phyloP scores from a whole-genome alignment of 2,329 filamentous ascomycete species.

The Phaeosphaeria sp. region DNA sequence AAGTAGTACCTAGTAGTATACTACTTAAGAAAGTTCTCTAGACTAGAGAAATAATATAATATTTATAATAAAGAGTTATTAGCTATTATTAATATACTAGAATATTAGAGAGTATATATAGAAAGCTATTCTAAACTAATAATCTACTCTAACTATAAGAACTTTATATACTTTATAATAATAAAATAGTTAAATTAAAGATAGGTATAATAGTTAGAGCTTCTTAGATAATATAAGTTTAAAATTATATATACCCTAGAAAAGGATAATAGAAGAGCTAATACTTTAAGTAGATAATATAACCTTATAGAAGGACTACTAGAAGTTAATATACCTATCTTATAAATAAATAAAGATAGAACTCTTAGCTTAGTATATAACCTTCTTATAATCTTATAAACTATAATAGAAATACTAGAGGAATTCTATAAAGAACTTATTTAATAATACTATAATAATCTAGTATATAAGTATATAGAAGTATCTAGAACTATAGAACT shows the following conservation, averaged over 20 bases:
- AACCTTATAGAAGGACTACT: conserved; percentile 1
- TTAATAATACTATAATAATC: no score
- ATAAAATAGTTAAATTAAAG: conserved; percentile 1
- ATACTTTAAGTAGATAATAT: conserved; percentile 1
- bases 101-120: conserved; percentile 5
- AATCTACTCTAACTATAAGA: conserved; percentile 4
- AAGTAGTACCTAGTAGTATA: conserved; percentile 9
- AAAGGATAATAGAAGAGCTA: conserved; percentile 7
- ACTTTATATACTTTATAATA: conserved; percentile 3
- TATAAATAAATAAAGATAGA: conserved; percentile 4
- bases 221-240: conserved; percentile 6
- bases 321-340: neutral
- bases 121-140: conserved; percentile 3
- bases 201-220: conserved; percentile 1
- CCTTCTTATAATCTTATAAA: conserved; percentile 1
- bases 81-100: conserved; percentile 1
- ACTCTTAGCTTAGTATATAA: neutral
- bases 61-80: conserved; percentile 6
- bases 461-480: no score
- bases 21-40: conserved; percentile 1
- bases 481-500: no score
- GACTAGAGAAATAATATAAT: conserved; percentile 5
- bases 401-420: conserved; percentile 1
- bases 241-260: conserved; percentile 5
- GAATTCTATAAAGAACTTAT: conserved; percentile 5